Base-by-base conservation (phyloP, 176 grass and related monocot species). In the Carex parvula region DNA sequence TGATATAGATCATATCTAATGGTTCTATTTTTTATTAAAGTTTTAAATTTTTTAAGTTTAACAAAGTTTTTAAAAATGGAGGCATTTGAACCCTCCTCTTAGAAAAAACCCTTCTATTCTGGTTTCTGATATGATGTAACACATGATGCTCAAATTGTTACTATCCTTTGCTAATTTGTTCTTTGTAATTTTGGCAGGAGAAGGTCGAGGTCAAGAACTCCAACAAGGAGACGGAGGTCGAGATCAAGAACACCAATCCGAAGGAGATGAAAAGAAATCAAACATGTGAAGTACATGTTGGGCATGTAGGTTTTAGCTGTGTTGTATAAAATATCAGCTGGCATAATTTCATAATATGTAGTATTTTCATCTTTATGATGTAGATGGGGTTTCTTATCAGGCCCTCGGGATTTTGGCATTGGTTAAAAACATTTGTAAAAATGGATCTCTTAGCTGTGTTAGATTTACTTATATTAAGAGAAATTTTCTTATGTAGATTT, bases 241-340 rank as follows among this genome's bases (percentile, higher is more conserved):
- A 83, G 81, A 69, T 83, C 81, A 12, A 83, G 81, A 83, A 66
- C 81, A 66, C 81, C 81, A 52, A 83, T 39, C 20, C 53, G 48
- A 53, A 83, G 79, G 79, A 61, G 81, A 66, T 66, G 63, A 82
- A 52, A 83, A 54, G 48, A 68, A 65, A 53, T 56, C 13, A 9
- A 33, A 54, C 14, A 62, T 39, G 15, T 16, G 39, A 69, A 17
- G 64, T 37, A 69, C 65, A 69, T 39, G 15, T 44, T 35, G 35
- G 20, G n/a, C 35, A 11, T 20, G 67, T 70, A 42, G 35, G 67
- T 70, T 21, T 71, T 41, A 10, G 6, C 41, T 42, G 8, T 44
- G 44, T 71, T 77, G 73, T 56, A 77, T 56, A 48, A 56, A 55
- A 77, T 77, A 77, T 77, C 22, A 30, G 73, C 21, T 46, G n/a